phyloP scores from a whole-genome alignment of 2,329 filamentous ascomycete species.

The Nemania diffusa region DNA sequence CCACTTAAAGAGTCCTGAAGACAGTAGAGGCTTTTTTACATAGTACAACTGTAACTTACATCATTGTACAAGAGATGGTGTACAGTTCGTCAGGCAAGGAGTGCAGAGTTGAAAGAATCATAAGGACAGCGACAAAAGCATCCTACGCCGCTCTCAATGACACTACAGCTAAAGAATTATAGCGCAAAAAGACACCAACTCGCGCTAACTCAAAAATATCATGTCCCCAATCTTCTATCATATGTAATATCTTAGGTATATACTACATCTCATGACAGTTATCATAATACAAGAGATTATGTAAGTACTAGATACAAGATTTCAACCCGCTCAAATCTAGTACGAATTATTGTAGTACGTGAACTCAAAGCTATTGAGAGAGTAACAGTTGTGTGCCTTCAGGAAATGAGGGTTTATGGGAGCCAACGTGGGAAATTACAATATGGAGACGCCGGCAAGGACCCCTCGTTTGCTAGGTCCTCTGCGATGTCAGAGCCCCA shows the following conservation, averaged over 20 bases:
- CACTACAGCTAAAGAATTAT: background rate
- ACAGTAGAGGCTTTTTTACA: background rate
- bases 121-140: background rate
- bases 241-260: too few relatives aligned
- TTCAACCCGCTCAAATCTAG: too few relatives aligned
- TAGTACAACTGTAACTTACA: background rate
- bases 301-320: too few relatives aligned
- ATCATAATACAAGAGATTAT: too few relatives aligned
- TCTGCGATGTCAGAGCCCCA: slow-evolving; percentile 8
- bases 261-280: too few relatives aligned
- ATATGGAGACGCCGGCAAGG: slow-evolving; percentile 25
- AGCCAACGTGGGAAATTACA: slow-evolving; percentile 31
- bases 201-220: background rate
- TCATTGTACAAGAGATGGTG: background rate
- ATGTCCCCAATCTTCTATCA: background rate
- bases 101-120: background rate
- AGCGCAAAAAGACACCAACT: background rate
- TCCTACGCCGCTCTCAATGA: background rate
- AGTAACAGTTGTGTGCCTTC: background rate
- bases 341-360: too few relatives aligned
- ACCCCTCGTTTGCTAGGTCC: slow-evolving; percentile 20
- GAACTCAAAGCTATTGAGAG: too few relatives aligned
- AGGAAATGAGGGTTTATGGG: slow-evolving; percentile 22
- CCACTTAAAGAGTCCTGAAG: background rate
- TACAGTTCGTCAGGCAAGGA: background rate